Conservation (phyloP, 164 flowering plant species). For the Santalum album region DNA sequence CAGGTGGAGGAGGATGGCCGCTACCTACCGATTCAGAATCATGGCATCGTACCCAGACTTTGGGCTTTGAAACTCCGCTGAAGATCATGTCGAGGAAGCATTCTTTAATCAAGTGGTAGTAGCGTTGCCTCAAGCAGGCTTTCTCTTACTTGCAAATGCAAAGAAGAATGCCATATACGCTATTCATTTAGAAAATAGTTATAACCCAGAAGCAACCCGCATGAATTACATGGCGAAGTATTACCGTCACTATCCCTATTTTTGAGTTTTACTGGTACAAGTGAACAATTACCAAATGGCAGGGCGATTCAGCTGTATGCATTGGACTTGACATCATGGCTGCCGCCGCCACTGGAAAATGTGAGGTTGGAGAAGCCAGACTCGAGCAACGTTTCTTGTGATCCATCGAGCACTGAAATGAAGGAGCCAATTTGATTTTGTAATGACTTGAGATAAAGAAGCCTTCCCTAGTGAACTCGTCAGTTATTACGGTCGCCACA, state of each 20-base stretch:
- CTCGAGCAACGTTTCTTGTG: slow-evolving; percentile 35
- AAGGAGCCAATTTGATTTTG: too few relatives aligned
- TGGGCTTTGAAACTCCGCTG: slow-evolving; percentile 73
- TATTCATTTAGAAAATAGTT: slow-evolving; percentile 81
- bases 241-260: slow-evolving; percentile 94
- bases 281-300: slow-evolving; percentile 50
- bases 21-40: slow-evolving; percentile 76
- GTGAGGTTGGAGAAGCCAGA: slow-evolving; percentile 47
- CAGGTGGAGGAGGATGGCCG: slow-evolving; percentile 90
- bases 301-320: slow-evolving; percentile 98
- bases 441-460: too few relatives aligned
- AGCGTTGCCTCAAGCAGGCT: slow-evolving; percentile 60
- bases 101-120: slow-evolving; percentile 95
- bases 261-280: slow-evolving; percentile 95
- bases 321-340: slow-evolving; percentile 66
- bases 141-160: slow-evolving; percentile 81
- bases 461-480: too few relatives aligned
- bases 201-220: slow-evolving; percentile 58
- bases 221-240: slow-evolving; percentile 94
- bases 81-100: slow-evolving; percentile 54
- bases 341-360: slow-evolving; percentile 64
- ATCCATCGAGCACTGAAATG: slow-evolving; percentile 40
- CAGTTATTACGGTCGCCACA: slow-evolving; percentile 56
- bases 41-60: slow-evolving; percentile 83
- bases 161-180: slow-evolving; percentile 92